Evolutionary conservation across 1,284 basidiomycete genomes (phyloP).

Genomic region (Tranzscheliella williamsii): DNA sequence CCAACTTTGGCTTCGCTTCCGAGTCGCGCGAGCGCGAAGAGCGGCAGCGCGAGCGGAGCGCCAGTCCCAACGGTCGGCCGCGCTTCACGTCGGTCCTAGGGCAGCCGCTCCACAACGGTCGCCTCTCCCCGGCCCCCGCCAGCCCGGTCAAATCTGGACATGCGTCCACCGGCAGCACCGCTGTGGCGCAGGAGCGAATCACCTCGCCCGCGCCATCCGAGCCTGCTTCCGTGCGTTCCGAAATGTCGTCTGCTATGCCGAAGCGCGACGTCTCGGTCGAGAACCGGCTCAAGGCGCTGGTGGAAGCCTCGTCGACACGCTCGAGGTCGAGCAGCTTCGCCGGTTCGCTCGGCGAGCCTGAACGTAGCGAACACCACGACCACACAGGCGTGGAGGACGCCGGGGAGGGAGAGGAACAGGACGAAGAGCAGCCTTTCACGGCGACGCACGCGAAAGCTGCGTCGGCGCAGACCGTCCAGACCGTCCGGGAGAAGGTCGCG

Average conservation of each 20-base stretch:
- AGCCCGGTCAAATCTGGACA: too few relatives aligned
- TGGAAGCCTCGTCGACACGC: constrained; percentile 1
- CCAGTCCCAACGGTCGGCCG: constrained; percentile 41
- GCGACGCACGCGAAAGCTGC: constrained; percentile 1
- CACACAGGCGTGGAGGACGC: background rate
- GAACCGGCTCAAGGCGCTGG: constrained; percentile 44
- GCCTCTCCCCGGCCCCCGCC: constrained; percentile 22
- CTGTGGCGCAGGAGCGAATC: too few relatives aligned
- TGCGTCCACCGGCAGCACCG: too few relatives aligned
- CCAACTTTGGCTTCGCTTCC: constrained; percentile 26
- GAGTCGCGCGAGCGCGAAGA: constrained; percentile 4
- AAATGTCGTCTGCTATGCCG: background rate
- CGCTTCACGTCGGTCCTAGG: constrained; percentile 47
- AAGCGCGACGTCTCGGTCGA: constrained; percentile 31
- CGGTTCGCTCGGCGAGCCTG: too few relatives aligned
- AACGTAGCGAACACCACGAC: too few relatives aligned
- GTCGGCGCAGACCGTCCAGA: background rate
- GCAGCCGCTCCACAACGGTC: constrained; percentile 29
- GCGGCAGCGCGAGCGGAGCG: constrained; percentile 6
- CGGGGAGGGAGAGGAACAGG: constrained; percentile 1
- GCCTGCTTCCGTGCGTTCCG: too few relatives aligned
- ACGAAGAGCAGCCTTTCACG: constrained; percentile 2
- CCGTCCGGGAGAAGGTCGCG: too few relatives aligned
- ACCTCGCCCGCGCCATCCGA: too few relatives aligned
- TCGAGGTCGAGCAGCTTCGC: constrained; percentile 4